Conservation (phyloP, 495 filamentous ascomycete species). For the Letharia lupina region DNA sequence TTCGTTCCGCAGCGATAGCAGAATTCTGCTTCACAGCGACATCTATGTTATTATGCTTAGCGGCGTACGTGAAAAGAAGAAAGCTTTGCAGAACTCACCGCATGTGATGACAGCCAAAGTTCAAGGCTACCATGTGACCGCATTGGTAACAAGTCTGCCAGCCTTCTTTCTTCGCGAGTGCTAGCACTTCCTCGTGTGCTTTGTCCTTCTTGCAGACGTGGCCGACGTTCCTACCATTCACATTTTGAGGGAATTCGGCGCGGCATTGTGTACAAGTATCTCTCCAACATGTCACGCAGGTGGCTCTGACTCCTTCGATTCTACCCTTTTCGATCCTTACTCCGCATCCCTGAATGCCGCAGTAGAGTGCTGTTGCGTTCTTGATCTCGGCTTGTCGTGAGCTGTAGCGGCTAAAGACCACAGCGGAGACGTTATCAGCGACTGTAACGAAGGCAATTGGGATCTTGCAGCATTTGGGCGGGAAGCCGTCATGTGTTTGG, state of each 20-base stretch:
- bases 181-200: background rate
- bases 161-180: background rate
- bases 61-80: background rate
- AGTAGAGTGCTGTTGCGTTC: background rate
- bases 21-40: background rate
- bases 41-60: background rate
- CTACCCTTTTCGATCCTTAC: background rate
- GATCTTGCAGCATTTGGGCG: background rate
- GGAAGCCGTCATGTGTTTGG: background rate
- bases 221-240: background rate
- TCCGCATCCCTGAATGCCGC: background rate
- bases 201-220: background rate
- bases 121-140: background rate
- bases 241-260: background rate
- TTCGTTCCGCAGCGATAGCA: background rate
- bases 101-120: background rate
- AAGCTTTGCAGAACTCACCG: background rate
- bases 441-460: background rate
- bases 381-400: background rate
- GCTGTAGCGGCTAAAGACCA: background rate
- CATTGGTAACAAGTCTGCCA: slow-evolving; percentile 6
- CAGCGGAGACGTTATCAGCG: background rate
- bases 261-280: background rate
- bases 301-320: background rate
- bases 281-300: background rate